Conservation (phyloP, 2,329 filamentous ascomycete genomes). For the Penicillium sclerotigenum region DNA sequence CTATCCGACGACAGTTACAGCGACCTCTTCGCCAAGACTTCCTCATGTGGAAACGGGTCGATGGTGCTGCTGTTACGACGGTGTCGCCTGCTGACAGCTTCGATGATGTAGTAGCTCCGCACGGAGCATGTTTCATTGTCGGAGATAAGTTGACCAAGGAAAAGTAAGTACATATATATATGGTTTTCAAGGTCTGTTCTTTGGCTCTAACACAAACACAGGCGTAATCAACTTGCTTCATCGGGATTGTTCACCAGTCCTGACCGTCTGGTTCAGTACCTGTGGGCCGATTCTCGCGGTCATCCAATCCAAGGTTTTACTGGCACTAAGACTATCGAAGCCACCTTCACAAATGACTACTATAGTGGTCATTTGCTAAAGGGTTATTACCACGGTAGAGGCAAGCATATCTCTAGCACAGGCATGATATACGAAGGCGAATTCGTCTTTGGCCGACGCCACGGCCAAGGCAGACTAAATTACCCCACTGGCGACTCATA, state of each 20-base stretch:
- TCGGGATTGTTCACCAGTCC: conserved; percentile 38
- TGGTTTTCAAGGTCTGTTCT: background rate
- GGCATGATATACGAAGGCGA: conserved; percentile 57
- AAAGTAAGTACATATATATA: conserved; percentile 29
- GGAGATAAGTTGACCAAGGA: conserved; percentile 41
- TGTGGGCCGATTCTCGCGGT: conserved; percentile 44
- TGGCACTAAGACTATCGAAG: conserved; percentile 50
- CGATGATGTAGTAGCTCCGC: conserved; percentile 30
- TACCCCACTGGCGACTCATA: conserved; percentile 55
- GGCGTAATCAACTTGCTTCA: conserved; percentile 34
- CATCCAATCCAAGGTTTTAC: conserved; percentile 46
- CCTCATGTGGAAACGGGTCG: conserved; percentile 44
- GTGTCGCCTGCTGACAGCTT: conserved; percentile 38
- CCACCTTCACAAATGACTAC: conserved; percentile 54
- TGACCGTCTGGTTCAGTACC: conserved; percentile 42
- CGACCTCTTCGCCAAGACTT: conserved; percentile 41
- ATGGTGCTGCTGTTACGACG: conserved; percentile 35
- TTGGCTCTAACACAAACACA: conserved; percentile 11
- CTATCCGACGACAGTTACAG: conserved; percentile 39
- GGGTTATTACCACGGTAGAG: conserved; percentile 53
- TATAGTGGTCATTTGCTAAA: conserved; percentile 54
- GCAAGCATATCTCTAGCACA: conserved; percentile 52
- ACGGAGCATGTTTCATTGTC: conserved; percentile 43
- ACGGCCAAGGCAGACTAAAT: conserved; percentile 57
- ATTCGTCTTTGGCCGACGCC: conserved; percentile 52